Percentiles rank a stretch among this genome's conserved stretches.
These are phyloP conservation scores for Xylariaceae sp. DNA, from an alignment of 2,329 filamentous ascomycete species.

Conservation along the genomic window DNA sequence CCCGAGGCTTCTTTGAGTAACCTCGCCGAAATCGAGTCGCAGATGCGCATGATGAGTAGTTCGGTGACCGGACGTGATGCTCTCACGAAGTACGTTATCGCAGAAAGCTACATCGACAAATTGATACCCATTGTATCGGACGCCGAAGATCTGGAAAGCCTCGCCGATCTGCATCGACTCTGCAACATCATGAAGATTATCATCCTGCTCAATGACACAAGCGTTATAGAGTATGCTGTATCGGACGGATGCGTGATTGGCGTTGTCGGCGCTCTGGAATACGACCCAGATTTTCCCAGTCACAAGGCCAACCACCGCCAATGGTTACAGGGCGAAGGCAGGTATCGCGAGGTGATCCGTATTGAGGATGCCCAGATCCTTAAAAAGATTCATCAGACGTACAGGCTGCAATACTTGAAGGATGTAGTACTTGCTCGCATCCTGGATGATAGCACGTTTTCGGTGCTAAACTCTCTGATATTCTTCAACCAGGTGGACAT, in stretches of 20 bases:
- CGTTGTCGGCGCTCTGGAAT: slow-evolving; percentile 92
- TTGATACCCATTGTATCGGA: slow-evolving; percentile 79
- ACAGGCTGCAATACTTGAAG: slow-evolving; percentile 92
- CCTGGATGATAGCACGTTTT: slow-evolving; percentile 95
- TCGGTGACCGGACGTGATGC: slow-evolving; percentile 75
- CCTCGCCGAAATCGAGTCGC: slow-evolving; percentile 75
- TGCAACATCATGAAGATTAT: slow-evolving; percentile 98
- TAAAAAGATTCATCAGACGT: slow-evolving; percentile 92
- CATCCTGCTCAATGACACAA: slow-evolving; percentile 88
- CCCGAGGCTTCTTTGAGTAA: slow-evolving; percentile 77
- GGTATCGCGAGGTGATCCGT: slow-evolving; percentile 92
- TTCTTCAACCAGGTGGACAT: slow-evolving; percentile 99
- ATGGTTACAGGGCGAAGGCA: slow-evolving; percentile 80
- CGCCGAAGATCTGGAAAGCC: slow-evolving; percentile 86
- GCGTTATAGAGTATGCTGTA: slow-evolving; percentile 90
- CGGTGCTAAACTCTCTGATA: slow-evolving; percentile 92
- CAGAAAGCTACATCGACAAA: slow-evolving; percentile 80
- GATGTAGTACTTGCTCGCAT: slow-evolving; percentile 97
- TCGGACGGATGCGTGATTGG: slow-evolving; percentile 84
- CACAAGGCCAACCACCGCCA: slow-evolving; percentile 97
- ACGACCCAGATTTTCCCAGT: slow-evolving; percentile 94
- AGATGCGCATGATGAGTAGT: slow-evolving; percentile 72
- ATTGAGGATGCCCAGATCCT: slow-evolving; percentile 78
- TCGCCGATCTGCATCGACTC: slow-evolving; percentile 78
- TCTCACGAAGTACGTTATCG: slow-evolving; percentile 78